These are phyloP conservation scores for Penicillium crustosum DNA, from an alignment of 2,329 filamentous ascomycete genomes.

Conservation along the genomic window DNA sequence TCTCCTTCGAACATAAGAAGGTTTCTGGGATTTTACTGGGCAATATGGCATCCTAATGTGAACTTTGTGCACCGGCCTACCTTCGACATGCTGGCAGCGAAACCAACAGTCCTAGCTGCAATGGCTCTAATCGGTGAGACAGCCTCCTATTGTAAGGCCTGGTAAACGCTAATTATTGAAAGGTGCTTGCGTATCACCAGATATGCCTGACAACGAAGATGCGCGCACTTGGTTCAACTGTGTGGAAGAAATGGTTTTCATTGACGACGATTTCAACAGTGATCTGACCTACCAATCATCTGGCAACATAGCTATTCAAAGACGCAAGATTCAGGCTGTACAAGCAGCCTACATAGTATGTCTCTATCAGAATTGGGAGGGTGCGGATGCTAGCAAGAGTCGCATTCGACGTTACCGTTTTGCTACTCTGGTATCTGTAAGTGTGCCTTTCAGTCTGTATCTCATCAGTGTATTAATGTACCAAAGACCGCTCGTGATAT, in stretches of 20 bases:
- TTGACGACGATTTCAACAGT: constrained; percentile 38
- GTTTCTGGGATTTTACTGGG: constrained; percentile 39
- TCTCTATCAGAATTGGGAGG: constrained; percentile 45
- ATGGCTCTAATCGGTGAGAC: constrained; percentile 39
- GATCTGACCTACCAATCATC: constrained; percentile 21
- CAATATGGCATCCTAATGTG: constrained; percentile 41
- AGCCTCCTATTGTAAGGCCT: background rate
- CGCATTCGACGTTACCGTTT: constrained; percentile 40
- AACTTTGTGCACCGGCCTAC: constrained; percentile 39
- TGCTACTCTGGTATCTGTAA: constrained; percentile 32
- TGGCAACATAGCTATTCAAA: constrained; percentile 8
- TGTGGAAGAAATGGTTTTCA: constrained; percentile 43
- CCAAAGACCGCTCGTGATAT: too few species aligned
- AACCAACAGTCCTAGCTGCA: constrained; percentile 34
- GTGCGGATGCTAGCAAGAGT: constrained; percentile 34
- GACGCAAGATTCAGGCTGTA: constrained; percentile 35
- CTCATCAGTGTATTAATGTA: too few species aligned
- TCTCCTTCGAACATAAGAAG: constrained; percentile 24
- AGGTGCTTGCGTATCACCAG: constrained; percentile 33
- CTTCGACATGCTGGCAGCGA: constrained; percentile 33
- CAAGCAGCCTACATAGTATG: constrained; percentile 43
- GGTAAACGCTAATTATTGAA: background rate
- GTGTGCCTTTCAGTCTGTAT: too few species aligned
- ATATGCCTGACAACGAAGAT: constrained; percentile 31
- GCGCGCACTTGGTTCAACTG: constrained; percentile 40